These are phyloP conservation scores for Barnettozyma botsteinii DNA, from an alignment of 805 yeast species.

Conservation along the genomic window DNA sequence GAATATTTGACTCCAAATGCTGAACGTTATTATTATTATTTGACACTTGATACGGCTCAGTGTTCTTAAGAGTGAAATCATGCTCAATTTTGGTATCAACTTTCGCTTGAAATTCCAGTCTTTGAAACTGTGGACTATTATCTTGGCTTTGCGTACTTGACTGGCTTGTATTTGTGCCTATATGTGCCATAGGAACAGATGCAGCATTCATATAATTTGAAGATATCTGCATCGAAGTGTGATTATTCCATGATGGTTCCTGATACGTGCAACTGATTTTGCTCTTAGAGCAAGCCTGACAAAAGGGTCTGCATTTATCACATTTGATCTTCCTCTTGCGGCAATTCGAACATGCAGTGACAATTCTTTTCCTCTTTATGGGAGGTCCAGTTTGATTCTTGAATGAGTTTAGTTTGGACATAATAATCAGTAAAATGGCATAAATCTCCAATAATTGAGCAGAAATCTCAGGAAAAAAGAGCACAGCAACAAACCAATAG, in stretches of 20 bases:
- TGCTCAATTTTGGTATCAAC: too few species aligned
- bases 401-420: neutral
- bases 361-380: conserved; percentile 19
- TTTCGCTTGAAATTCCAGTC: too few species aligned
- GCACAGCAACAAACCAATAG: too few species aligned
- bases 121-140: too few species aligned
- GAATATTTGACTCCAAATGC: neutral
- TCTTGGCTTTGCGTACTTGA: neutral
- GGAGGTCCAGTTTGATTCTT: conserved; percentile 14
- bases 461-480: too few species aligned
- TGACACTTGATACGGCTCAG: too few species aligned
- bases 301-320: conserved; percentile 45
- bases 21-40: neutral
- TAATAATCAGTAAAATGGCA: too few species aligned
- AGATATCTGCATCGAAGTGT: conserved; percentile 16
- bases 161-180: too few species aligned
- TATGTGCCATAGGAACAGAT: conserved; percentile 22
- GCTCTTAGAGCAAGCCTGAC: conserved; percentile 45
- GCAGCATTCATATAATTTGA: conserved; percentile 21
- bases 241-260: conserved; percentile 54
- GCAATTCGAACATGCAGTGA: conserved; percentile 24
- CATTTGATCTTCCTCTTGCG: conserved; percentile 28
- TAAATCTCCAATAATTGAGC: too few species aligned
- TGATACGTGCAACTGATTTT: conserved; percentile 45
- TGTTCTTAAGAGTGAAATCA: too few species aligned